These are phyloP conservation scores for Mucor indicus DNA, from an alignment of 371 early-diverging fungal species.

Conservation along the genomic window DNA sequence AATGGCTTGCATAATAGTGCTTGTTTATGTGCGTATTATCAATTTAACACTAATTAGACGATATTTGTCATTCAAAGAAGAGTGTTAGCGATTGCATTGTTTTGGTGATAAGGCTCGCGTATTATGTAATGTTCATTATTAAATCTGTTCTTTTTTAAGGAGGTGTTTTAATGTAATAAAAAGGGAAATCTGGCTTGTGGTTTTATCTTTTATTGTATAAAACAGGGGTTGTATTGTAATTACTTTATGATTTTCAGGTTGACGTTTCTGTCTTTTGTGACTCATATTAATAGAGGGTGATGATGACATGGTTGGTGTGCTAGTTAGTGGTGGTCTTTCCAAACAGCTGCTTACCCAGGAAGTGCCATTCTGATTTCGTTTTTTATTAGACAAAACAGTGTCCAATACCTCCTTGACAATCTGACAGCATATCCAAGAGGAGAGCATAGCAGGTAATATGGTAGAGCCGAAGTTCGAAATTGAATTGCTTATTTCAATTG, in stretches of 20 bases:
- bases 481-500: neutral
- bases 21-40: no score
- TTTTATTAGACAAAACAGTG: slow-evolving; percentile 3
- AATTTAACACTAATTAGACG: no score
- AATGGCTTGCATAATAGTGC: no score
- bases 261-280: slow-evolving; percentile 5
- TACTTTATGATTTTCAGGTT: slow-evolving; percentile 1
- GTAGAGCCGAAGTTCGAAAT: slow-evolving; percentile 4
- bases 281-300: slow-evolving; percentile 7
- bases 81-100: no score
- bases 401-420: slow-evolving; percentile 9
- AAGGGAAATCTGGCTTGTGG: no score
- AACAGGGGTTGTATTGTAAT: no score
- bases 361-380: slow-evolving; percentile 7
- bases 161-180: no score
- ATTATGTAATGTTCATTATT: no score
- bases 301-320: slow-evolving; percentile 8
- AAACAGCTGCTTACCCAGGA: slow-evolving; percentile 11
- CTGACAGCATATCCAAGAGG: slow-evolving; percentile 5
- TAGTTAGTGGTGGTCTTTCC: slow-evolving; percentile 8
- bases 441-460: slow-evolving; percentile 1
- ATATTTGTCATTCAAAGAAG: no score
- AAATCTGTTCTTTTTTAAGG: no score
- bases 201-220: slow-evolving; percentile 5
- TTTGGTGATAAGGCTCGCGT: no score